Conservation (phyloP, 441 rosid species). For the Isatis lusitanica region DNA sequence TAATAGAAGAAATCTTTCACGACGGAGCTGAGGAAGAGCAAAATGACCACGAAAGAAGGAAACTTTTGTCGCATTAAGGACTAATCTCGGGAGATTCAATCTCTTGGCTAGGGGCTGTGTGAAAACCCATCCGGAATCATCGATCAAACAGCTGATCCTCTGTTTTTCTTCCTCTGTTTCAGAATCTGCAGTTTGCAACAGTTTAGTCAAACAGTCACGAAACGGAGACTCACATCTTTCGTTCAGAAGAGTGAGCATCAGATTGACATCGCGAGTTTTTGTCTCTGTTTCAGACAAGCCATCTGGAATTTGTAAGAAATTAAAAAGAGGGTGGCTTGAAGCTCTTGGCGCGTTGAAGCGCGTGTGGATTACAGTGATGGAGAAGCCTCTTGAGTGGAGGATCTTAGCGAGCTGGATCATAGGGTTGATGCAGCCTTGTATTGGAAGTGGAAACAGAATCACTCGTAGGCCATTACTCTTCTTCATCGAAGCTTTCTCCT, state of each 20-base stretch:
- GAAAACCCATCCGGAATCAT: slow-evolving; percentile 42
- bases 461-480: slow-evolving; percentile 20
- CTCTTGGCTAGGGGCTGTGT: slow-evolving; percentile 31
- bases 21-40: slow-evolving; percentile 31
- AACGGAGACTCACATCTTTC: slow-evolving; percentile 33
- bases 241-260: slow-evolving; percentile 31
- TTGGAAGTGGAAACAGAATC: slow-evolving; percentile 29
- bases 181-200: slow-evolving; percentile 18
- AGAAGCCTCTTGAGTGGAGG: slow-evolving; percentile 28
- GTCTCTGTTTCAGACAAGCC: slow-evolving; percentile 30
- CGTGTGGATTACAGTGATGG: slow-evolving; percentile 47
- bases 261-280: neutral
- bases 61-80: slow-evolving; percentile 8
- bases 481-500: slow-evolving; percentile 22
- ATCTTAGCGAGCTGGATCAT: slow-evolving; percentile 38
- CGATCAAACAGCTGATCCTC: slow-evolving; percentile 38
- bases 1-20: neutral
- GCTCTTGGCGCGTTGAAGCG: slow-evolving; percentile 46
- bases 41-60: slow-evolving; percentile 32
- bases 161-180: slow-evolving; percentile 8
- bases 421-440: slow-evolving; percentile 37
- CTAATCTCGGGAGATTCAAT: slow-evolving; percentile 37
- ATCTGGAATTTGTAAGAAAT: slow-evolving; percentile 27
- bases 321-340: slow-evolving; percentile 38
- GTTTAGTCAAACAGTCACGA: slow-evolving; percentile 35